Base-by-base conservation (phyloP, 2,329 filamentous ascomycete species). In the Parastagonospora nodorum region DNA sequence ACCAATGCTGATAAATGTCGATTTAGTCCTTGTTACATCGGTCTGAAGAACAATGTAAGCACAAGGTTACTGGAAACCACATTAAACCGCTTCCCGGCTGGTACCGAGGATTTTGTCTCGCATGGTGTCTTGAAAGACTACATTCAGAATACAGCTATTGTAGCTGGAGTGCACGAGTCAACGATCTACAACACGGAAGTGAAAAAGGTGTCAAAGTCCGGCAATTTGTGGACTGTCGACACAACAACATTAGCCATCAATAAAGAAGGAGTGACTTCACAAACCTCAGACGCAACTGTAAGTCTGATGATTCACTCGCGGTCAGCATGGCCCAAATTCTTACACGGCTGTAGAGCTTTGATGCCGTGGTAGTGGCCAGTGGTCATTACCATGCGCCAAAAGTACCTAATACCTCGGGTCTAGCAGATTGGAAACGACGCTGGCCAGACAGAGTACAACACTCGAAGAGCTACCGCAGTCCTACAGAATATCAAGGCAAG, bases 151-250 rank as follows among this genome's bases (percentile, higher is more conserved):
- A 81, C 85, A 1, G 80, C 85, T 0, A 55, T 57, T 0, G 69
- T 76, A 1, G 77, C 80, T 1, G 80, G 79, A 0, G 80, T 87
- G 0, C 68, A 83, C 2, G 66, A 74, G 0, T 62, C 77, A 8
- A 84, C 83, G 0, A 62, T 73, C 0, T 87, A 83, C 58, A 74
- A 85, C 38, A 88, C 86, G 0, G 75, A 82, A n/a, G 86, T 89
- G 0, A 81, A 81, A 52, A 69, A 74, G 2, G 60, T 82, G 0
- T 53, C 59, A 1, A 88, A 87, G 61, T 63, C 68, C 0, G 72
- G 67, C 0, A 67, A 55, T 0, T 70, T 71, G 11, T 89, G 86
- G 86, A 63, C 66, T 1, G 71, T 88, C 0, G 68, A 75, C 2
- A 82, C 81, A 11, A 75, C 76, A 5, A 79, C 75, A 1, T 63